Evolutionary conservation across 176 grass and related monocot genomes (phyloP), one percentile per base, ranked within the genome.

Genomic region (Musa schizocarpa): DNA sequence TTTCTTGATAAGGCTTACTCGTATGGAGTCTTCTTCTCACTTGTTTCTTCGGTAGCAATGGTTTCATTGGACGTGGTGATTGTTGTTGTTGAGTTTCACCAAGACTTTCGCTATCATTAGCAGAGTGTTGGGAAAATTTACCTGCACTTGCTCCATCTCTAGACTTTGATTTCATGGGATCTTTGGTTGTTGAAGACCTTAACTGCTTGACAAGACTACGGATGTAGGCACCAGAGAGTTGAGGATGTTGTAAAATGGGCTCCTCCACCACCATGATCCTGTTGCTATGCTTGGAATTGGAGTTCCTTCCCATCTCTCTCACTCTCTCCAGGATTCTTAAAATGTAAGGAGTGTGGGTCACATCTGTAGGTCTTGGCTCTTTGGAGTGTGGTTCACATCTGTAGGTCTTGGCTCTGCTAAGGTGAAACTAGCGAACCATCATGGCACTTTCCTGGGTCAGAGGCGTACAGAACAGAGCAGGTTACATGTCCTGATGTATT

Each of bases 151-250:
- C 55, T 8, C 4, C 12, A 12, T 27, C 34, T 22, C 25, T 52
- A 49, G 53, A 25, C 55, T 63, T 61, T 13, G 56, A 48, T 19
- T 72, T 58, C 69, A 53, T 53, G 8, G 56, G 57, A 64, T 52
- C 20, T 79, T 55, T 84, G 67, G 83, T 54, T 85, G 83, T 97
- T 81, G 89, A 88, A 62, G 88, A 82, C 84, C 90, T 97, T 19
- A 97, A 85, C 50, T 97, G 90, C 81, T 93, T 97, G 62, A 92
- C 93, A 68, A 93, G 90, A 76, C 83, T 88, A 70, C 88, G 87
- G 80, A 97, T 97, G 86, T 90, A 97, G 58, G 90, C 93, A 72
- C 90, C 90, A 1, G 90, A 97, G 76, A 97, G 90, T 68, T 93
- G 93, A 65, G 87, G 79, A 50, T 90, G 78, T 62, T 73, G 59